Conservation (phyloP, 257 asterid species). For the Plantago elongata region DNA sequence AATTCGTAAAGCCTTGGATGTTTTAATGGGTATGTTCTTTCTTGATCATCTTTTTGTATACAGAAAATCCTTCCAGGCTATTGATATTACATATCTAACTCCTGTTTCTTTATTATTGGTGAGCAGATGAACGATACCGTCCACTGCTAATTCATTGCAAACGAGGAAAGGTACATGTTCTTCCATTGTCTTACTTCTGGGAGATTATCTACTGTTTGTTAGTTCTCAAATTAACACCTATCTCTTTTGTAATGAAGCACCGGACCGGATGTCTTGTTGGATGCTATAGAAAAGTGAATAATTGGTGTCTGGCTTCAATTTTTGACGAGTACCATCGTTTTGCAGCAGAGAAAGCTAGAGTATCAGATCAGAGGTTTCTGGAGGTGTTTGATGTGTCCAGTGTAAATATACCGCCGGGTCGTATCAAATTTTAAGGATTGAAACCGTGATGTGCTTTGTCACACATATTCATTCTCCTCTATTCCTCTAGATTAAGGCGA, state of each 20-base stretch:
- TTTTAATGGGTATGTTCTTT: constrained; percentile 49
- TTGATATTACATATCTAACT: constrained; percentile 1
- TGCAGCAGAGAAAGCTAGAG: constrained; percentile 83
- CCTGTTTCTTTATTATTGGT: constrained; percentile 6
- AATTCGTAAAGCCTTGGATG: constrained; percentile 50
- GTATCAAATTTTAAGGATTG: constrained; percentile 22
- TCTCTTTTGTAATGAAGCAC: constrained; percentile 39
- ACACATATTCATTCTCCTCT: not conserved
- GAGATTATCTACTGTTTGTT: not conserved
- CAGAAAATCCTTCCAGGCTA: not conserved
- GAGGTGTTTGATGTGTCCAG: constrained; percentile 60
- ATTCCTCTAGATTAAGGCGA: no score
- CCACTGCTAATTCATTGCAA: constrained; percentile 89
- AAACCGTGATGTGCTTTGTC: constrained; percentile 6
- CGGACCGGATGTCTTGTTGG: constrained; percentile 92
- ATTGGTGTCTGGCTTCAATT: constrained; percentile 78
- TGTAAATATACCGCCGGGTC: constrained; percentile 22
- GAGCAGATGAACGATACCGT: constrained; percentile 63
- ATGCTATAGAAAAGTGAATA: constrained; percentile 70
- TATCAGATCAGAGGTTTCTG: constrained; percentile 66
- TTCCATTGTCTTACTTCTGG: not conserved
- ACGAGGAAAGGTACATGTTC: constrained; percentile 67
- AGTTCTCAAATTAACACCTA: not conserved
- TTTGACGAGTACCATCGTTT: constrained; percentile 75
- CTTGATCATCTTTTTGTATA: not conserved